These are phyloP conservation scores for Protomyces pachydermus DNA, from an alignment of 1,139 yeast genomes.

Conservation along the genomic window DNA sequence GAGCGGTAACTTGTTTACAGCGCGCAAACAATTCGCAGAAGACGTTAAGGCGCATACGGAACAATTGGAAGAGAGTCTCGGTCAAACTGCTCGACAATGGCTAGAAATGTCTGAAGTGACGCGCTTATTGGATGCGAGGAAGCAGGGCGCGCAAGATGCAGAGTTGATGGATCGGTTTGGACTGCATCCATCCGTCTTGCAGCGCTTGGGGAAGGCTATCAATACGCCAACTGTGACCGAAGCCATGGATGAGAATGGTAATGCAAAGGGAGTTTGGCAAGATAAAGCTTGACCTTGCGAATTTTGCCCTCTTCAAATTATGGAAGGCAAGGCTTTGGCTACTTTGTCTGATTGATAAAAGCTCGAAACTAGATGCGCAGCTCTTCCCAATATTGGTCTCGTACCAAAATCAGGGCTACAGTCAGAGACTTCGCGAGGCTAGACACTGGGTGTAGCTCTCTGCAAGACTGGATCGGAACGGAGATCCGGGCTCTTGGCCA, in stretches of 20 bases:
- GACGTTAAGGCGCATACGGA: not conserved
- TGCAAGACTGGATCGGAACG: too few relatives aligned
- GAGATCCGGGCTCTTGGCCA: too few relatives aligned
- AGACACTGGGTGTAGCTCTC: too few relatives aligned
- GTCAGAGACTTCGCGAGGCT: too few relatives aligned
- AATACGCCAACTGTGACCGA: conserved; percentile 23
- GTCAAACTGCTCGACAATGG: not conserved
- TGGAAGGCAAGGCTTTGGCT: too few relatives aligned
- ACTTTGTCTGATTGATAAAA: too few relatives aligned
- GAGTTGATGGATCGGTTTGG: conserved; percentile 1
- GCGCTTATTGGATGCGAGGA: conserved; percentile 14
- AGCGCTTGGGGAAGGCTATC: conserved; percentile 8
- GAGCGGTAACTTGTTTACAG: not conserved
- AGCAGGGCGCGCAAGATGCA: conserved; percentile 5
- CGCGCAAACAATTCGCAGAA: not conserved
- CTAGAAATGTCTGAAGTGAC: conserved; percentile 22
- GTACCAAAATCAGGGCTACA: too few relatives aligned
- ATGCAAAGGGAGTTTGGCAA: conserved; percentile 16
- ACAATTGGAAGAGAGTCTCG: conserved; percentile 2
- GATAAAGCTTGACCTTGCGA: not conserved
- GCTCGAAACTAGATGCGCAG: too few relatives aligned
- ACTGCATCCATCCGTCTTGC: conserved; percentile 9
- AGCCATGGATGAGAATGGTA: conserved; percentile 20
- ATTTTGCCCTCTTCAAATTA: too few relatives aligned
- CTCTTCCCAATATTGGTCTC: too few relatives aligned